Conservation (phyloP, 768 basidiomycete genomes). For the Suillus luteus region DNA sequence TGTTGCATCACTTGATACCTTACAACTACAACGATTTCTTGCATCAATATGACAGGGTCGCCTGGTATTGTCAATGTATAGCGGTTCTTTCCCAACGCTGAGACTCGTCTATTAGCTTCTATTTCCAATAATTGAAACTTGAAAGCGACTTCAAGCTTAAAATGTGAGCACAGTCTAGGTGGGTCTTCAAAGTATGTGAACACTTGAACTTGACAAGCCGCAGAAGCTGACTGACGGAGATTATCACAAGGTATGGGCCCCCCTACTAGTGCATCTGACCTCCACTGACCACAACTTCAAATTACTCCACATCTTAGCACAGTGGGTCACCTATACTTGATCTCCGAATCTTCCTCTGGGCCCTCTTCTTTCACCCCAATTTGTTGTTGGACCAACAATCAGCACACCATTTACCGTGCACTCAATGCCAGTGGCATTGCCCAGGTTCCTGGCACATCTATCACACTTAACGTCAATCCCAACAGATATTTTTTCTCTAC, state of each 20-base stretch:
- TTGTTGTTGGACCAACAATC: neutral
- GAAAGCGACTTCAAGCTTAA: too few relatives aligned
- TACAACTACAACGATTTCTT: neutral
- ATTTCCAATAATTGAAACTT: too few relatives aligned
- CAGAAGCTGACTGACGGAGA: neutral
- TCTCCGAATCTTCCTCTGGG: neutral
- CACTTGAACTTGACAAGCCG: neutral
- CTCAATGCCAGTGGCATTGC: neutral
- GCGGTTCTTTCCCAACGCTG: too few relatives aligned
- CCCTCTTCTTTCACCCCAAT: neutral
- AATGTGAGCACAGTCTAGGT: too few relatives aligned
- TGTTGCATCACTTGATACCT: neutral
- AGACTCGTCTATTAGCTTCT: too few relatives aligned
- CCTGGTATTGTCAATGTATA: too few relatives aligned
- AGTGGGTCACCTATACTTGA: too few relatives aligned
- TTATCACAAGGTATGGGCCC: neutral
- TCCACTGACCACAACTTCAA: neutral
- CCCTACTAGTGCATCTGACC: neutral
- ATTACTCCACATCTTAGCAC: neutral
- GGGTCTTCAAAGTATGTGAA: neutral
- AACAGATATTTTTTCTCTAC: neutral
- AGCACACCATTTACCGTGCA: neutral
- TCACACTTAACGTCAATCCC: neutral
- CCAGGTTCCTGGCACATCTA: neutral
- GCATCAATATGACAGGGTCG: neutral